These are phyloP conservation scores for Euphorbia pulcherrima DNA, from an alignment of 345 rosid species.

Conservation along the genomic window DNA sequence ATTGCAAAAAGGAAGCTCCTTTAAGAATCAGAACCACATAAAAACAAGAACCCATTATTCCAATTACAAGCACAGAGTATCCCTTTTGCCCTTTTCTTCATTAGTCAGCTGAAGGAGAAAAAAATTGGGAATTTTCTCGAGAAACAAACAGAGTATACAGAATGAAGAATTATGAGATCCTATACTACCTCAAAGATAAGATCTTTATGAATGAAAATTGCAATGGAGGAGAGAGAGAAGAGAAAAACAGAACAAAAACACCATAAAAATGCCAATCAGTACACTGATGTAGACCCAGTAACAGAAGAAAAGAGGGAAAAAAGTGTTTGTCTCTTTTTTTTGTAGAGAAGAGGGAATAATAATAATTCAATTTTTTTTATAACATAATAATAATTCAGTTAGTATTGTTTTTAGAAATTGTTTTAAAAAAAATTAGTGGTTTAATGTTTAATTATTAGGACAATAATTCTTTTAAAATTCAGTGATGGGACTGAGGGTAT, in stretches of 20 bases:
- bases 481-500: constrained; percentile 53
- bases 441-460: neutral
- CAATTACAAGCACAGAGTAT: no score
- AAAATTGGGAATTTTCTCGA: constrained; percentile 44
- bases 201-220: constrained; percentile 5
- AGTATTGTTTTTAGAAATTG: constrained; percentile 2
- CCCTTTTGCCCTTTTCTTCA: no score
- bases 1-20: constrained; percentile 13
- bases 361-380: no score
- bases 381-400: no score
- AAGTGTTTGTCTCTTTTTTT: constrained; percentile 10
- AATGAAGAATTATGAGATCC: constrained; percentile 65
- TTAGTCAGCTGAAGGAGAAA: no score
- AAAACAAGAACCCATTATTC: constrained; percentile 15
- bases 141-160: constrained; percentile 24
- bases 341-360: constrained; percentile 9
- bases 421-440: constrained; percentile 4
- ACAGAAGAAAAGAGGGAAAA: constrained; percentile 9
- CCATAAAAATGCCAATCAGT: constrained; percentile 65
- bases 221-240: constrained; percentile 11
- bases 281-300: constrained; percentile 47
- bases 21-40: constrained; percentile 31
- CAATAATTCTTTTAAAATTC: constrained; percentile 1
- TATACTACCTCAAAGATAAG: constrained; percentile 24
- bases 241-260: constrained; percentile 32